Conservation (phyloP, 345 rosid genomes). For the sweet orange (Citrus sinensis) region DNA sequence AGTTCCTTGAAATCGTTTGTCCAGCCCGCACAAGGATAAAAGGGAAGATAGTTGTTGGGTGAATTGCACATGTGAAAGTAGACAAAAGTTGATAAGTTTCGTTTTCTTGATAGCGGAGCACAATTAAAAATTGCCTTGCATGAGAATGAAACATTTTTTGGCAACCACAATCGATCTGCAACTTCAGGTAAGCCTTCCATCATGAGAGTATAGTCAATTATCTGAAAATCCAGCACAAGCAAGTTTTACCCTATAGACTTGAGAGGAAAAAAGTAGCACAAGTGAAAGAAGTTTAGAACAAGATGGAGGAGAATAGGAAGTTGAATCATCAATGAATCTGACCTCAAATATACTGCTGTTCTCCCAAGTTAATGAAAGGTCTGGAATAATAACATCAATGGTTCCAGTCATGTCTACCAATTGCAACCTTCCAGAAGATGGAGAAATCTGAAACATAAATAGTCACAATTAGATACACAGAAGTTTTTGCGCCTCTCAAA, state of each 20-base stretch:
- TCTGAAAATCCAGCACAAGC: conserved; percentile 40
- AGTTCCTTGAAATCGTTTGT: conserved; percentile 39
- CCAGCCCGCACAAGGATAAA: conserved; percentile 31
- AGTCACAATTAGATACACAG: conserved; percentile 13
- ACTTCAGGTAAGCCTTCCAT: conserved; percentile 55
- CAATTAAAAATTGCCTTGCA: conserved; percentile 50
- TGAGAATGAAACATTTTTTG: conserved; percentile 31
- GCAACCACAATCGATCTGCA: conserved; percentile 23
- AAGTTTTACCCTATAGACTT: conserved; percentile 6
- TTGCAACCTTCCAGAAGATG: conserved; percentile 71
- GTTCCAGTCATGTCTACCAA: conserved; percentile 69
- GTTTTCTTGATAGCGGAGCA: conserved; percentile 28
- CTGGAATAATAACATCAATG: conserved; percentile 64
- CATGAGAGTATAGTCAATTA: conserved; percentile 49
- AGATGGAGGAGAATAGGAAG: conserved; percentile 10
- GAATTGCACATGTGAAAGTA: conserved; percentile 37
- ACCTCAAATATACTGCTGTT: conserved; percentile 61
- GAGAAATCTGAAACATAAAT: conserved; percentile 42
- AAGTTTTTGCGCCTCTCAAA: conserved; percentile 2
- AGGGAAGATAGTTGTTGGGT: conserved; percentile 34
- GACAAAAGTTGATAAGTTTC: conserved; percentile 31
- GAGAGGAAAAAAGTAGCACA: neutral
- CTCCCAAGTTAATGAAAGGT: conserved; percentile 57
- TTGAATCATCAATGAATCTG: conserved; percentile 7
- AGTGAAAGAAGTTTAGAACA: conserved; percentile 18